Evolutionary conservation across 2,329 filamentous ascomycete species (phyloP).

Genomic region (Metarhizium rileyi): DNA sequence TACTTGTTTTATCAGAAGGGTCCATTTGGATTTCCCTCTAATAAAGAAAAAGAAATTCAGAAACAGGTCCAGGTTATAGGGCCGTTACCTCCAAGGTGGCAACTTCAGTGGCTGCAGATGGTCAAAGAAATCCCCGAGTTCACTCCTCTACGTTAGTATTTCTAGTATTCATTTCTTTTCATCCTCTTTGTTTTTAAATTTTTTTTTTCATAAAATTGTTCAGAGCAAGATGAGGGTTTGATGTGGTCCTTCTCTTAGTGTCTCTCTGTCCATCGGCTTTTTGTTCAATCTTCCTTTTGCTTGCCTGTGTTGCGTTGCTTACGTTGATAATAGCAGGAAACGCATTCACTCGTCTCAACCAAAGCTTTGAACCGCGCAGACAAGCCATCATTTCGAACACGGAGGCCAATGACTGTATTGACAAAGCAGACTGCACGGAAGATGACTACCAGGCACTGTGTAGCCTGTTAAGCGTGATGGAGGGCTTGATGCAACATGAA

Average conservation of each 20-base stretch:
- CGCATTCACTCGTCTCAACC: not conserved
- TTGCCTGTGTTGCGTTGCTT: not conserved
- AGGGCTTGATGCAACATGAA: slow-evolving; percentile 2
- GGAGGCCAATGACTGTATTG: not conserved
- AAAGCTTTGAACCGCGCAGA: not conserved
- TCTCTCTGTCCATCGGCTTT: not conserved
- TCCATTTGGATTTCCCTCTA: not conserved
- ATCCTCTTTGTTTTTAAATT: too few relatives aligned
- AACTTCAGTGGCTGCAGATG: not conserved
- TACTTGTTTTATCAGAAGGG: not conserved
- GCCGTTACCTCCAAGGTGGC: slow-evolving; percentile 1
- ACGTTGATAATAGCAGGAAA: not conserved
- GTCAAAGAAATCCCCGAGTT: not conserved
- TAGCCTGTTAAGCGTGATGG: slow-evolving; percentile 1
- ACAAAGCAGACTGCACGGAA: not conserved
- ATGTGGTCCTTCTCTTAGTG: not conserved
- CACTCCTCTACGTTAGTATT: not conserved
- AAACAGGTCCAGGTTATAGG: not conserved
- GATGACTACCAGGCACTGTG: slow-evolving; percentile 5
- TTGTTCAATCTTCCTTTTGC: not conserved
- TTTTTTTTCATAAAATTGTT: too few relatives aligned
- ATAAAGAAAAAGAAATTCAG: not conserved
- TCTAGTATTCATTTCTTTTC: too few relatives aligned
- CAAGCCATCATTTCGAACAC: not conserved
- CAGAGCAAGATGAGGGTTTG: too few relatives aligned